Conservation (phyloP, 305 asterid genomes). For the Monarda citriodora region DNA sequence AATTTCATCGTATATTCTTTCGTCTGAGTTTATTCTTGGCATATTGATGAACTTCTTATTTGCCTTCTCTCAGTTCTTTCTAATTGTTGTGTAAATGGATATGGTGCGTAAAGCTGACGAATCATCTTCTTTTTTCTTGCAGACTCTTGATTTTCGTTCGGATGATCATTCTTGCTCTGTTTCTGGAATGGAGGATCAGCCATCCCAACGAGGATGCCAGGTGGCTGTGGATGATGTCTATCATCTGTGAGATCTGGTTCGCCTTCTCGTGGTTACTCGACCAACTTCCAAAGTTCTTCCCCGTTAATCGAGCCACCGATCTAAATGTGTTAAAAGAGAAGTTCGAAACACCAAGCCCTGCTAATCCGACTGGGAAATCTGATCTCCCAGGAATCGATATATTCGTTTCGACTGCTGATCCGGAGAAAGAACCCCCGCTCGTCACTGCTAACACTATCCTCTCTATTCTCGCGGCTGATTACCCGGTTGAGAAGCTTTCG, state of each 20-base stretch:
- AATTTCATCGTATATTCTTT: neutral
- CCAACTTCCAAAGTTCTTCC: constrained; percentile 85
- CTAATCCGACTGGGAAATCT: constrained; percentile 75
- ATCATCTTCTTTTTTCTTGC: constrained; percentile 8
- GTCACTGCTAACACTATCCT: constrained; percentile 91
- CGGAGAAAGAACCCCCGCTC: constrained; percentile 91
- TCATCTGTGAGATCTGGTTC: constrained; percentile 89
- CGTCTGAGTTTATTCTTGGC: neutral
- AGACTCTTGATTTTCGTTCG: constrained; percentile 75
- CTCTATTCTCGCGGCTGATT: constrained; percentile 84
- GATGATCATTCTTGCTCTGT: constrained; percentile 64
- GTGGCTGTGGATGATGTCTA: constrained; percentile 87
- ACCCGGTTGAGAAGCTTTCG: constrained; percentile 90
- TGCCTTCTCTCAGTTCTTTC: neutral
- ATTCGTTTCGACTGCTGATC: constrained; percentile 89
- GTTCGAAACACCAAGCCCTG: constrained; percentile 58
- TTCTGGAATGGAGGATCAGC: constrained; percentile 64
- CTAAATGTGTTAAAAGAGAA: constrained; percentile 73
- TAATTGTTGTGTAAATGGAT: constrained; percentile 2
- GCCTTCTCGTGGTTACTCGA: constrained; percentile 95
- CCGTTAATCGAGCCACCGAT: constrained; percentile 81
- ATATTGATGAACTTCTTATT: neutral
- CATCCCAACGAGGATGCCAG: constrained; percentile 77
- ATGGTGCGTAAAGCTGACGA: constrained; percentile 16
- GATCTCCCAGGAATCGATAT: constrained; percentile 87